Conservation (phyloP, 164 flowering plant genomes). For the Stephania cephalantha region DNA sequence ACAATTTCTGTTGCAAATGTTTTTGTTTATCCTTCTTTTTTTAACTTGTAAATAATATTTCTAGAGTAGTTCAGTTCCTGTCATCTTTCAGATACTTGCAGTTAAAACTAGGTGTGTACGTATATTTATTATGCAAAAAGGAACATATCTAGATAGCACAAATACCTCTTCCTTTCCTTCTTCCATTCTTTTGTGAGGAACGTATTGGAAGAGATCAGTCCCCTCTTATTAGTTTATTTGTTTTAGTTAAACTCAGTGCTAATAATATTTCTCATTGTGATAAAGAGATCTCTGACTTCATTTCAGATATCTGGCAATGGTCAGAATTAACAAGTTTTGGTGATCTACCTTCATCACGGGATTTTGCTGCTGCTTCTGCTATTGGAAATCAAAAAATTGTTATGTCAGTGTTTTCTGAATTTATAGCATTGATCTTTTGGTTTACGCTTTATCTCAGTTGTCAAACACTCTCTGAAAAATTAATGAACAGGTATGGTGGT, state of each 20-base stretch:
- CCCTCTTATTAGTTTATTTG: not conserved
- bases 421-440: not conserved
- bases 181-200: too few relatives aligned
- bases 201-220: not conserved
- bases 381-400: constrained; percentile 89
- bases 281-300: not conserved
- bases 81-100: too few relatives aligned
- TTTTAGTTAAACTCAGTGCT: not conserved
- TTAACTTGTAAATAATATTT: not conserved
- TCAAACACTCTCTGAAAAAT: constrained; percentile 5
- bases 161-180: too few relatives aligned
- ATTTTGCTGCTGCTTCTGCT: constrained; percentile 89
- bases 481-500: constrained; percentile 77
- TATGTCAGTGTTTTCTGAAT: constrained; percentile 43
- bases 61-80: not conserved
- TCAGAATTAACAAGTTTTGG: constrained; percentile 89
- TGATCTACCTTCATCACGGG: constrained; percentile 89
- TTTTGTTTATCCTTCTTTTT: not conserved
- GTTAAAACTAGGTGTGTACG: too few relatives aligned
- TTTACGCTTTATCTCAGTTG: constrained; percentile 1
- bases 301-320: constrained; percentile 98
- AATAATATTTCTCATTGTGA: not conserved
- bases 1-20: not conserved
- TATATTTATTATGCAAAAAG: too few relatives aligned
- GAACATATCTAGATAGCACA: too few relatives aligned